These are phyloP conservation scores for Flaveria brownii DNA, from an alignment of 129 eudicot genomes.

Conservation along the genomic window DNA sequence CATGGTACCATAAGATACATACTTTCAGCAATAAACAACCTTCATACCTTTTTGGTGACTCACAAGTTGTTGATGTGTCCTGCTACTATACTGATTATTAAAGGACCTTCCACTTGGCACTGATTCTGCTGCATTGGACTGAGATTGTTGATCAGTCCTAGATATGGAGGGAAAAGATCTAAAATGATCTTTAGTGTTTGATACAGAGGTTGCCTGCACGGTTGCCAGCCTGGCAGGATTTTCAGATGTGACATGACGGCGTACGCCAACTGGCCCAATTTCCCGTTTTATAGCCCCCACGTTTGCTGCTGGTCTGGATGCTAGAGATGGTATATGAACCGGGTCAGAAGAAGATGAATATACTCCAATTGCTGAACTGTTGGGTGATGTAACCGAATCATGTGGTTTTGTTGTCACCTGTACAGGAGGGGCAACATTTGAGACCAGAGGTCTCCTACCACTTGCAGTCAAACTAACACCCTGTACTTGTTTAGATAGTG, in stretches of 20 bases:
- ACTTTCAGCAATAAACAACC: background rate
- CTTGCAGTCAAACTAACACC: constrained; percentile 32
- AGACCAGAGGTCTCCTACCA: constrained; percentile 39
- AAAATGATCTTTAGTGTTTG: constrained; percentile 50
- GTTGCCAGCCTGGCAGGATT: constrained; percentile 45
- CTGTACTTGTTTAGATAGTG: constrained; percentile 48
- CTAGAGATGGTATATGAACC: constrained; percentile 83
- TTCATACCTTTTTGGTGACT: constrained; percentile 79
- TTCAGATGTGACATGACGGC: constrained; percentile 63
- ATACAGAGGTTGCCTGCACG: constrained; percentile 40
- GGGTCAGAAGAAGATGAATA: constrained; percentile 95
- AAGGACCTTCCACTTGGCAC: constrained; percentile 43
- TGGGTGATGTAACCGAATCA: constrained; percentile 53
- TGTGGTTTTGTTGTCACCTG: constrained; percentile 37
- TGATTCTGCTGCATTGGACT: constrained; percentile 48
- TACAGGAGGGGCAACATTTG: constrained; percentile 38
- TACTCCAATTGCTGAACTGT: constrained; percentile 70
- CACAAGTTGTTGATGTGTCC: constrained; percentile 51
- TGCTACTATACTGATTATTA: constrained; percentile 46
- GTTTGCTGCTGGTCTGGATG: constrained; percentile 70
- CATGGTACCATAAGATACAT: background rate
- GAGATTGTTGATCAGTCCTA: constrained; percentile 52
- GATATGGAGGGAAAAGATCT: constrained; percentile 45
- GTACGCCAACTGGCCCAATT: constrained; percentile 83
- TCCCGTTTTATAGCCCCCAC: constrained; percentile 91